Evolutionary conservation across 805 yeast genomes (phyloP).

Genomic region (Metschnikowia orientalis): DNA sequence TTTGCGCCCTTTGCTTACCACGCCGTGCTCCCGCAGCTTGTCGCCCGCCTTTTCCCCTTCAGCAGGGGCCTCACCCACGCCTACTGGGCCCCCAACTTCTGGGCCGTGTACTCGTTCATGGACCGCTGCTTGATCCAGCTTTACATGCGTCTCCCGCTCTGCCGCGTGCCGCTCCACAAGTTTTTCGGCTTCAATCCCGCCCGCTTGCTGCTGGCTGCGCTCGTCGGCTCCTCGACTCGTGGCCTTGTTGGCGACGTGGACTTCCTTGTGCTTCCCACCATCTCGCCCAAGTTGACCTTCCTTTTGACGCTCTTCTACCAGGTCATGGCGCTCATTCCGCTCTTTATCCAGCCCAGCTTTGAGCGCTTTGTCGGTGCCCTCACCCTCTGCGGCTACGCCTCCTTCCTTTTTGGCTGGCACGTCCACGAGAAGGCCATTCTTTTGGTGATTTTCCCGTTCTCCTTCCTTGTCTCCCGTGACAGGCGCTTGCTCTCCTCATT

Average conservation of each 20-base stretch:
- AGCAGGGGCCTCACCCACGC: constrained; percentile 95
- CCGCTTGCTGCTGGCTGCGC: constrained; percentile 29
- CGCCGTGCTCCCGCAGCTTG: constrained; percentile 58
- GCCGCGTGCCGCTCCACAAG: constrained; percentile 26
- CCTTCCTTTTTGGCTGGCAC: constrained; percentile 96
- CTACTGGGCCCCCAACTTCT: constrained; percentile 97
- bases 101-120: constrained; percentile 87
- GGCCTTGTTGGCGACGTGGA: constrained; percentile 91
- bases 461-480: constrained; percentile 70
- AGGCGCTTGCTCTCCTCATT: constrained; percentile 68
- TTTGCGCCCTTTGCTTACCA: constrained; percentile 74
- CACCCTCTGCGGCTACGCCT: constrained; percentile 85
- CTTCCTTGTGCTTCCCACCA: constrained; percentile 74
- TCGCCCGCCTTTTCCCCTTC: constrained; percentile 81
- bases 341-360: constrained; percentile 63
- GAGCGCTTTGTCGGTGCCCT: constrained; percentile 78
- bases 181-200: constrained; percentile 44
- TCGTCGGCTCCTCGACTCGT: constrained; percentile 49
- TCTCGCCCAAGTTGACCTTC: constrained; percentile 75
- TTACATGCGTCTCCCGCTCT: constrained; percentile 32
- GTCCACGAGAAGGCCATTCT: constrained; percentile 98
- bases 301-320: constrained; percentile 82
- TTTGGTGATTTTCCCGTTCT: constrained; percentile 80
- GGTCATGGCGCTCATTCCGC: constrained; percentile 67
- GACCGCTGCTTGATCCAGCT: constrained; percentile 65